A percentile compares a stretch with the other conserved stretches of the same genome.
Evolutionary conservation across 106 monocot species (phyloP).

Genomic region (Allium fistulosum): DNA sequence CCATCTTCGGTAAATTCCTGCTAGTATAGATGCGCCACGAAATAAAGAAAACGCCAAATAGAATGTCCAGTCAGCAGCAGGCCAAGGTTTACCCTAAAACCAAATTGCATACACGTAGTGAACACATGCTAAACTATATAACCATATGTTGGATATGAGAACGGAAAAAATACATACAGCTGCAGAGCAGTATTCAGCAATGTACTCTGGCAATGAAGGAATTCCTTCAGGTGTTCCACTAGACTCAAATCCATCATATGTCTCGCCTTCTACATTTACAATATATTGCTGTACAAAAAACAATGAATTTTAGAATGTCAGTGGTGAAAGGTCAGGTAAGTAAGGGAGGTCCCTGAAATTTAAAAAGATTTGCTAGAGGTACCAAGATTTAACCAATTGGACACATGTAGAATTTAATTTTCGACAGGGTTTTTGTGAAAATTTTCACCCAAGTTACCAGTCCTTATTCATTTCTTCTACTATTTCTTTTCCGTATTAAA

Average conservation of each 20-base stretch:
- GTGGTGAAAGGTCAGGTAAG: too few species aligned
- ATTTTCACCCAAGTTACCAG: too few species aligned
- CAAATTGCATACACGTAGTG: neutral
- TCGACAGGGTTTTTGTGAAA: too few species aligned
- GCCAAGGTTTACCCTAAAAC: slow-evolving; percentile 80
- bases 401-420: too few species aligned
- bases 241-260: slow-evolving; percentile 53
- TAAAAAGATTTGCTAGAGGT: too few species aligned
- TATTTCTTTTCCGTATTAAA: too few species aligned
- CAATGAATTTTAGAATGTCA: neutral
- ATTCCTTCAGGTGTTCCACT: slow-evolving; percentile 77
- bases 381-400: too few species aligned
- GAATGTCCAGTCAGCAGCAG: slow-evolving; percentile 83
- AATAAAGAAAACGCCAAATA: slow-evolving; percentile 95
- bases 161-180: slow-evolving; percentile 41
- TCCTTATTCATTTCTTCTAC: too few species aligned
- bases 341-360: too few species aligned
- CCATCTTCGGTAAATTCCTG: slow-evolving; percentile 92
- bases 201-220: slow-evolving; percentile 76
- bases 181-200: slow-evolving; percentile 75
- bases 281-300: slow-evolving; percentile 51
- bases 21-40: slow-evolving; percentile 79
- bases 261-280: slow-evolving; percentile 25
- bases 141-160: neutral
- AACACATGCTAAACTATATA: neutral